Base-by-base conservation (phyloP, 805 yeast genomes). In the Lipomyces sp. region DNA sequence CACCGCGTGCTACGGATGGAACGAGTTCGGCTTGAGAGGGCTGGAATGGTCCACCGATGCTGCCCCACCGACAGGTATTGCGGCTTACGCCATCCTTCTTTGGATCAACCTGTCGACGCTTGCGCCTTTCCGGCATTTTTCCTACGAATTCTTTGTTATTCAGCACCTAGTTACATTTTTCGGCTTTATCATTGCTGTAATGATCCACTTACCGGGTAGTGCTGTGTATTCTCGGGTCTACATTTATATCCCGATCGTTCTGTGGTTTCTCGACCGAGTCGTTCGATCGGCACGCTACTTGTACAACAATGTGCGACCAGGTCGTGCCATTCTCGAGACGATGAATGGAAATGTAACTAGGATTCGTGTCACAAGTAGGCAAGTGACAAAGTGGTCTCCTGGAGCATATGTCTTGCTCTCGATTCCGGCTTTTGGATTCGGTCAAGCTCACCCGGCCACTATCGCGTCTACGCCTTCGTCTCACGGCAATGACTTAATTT, bases 381-480 rank as follows among this genome's bases (percentile, higher is more conserved):
- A 51, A 29, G 33, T 51, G 30, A 51, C 30, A 5, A 29, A 13
- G 4, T 67, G 70, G 70, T n/a, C 35, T 24, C 72, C 70, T 8
- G 70, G 70, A 18, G 71, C 67, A 32, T 65, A 64, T 55, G 67
- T 65, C 34, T 68, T 65, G 32, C 62, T 67, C 32, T 32, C 66
- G 10, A 34, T 67, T 18, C 70, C 70, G 15, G 32, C 67, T 18
- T 35, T 67, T 18, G 64, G 66, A 3, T 34, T 54, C 13, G 48
- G 32, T 30, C 72, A 67, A 35, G 53, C 70, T 11, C 70, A 67
- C 54, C 70, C 70, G 6, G 67, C 67, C 34, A 80, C 85, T 4
- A 79, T 82, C 60, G 70, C 80, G 1, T 78, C 81, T 51, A 69
- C 81, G 45, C 74, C 82, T 29, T 77, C 74, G 13, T 35, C 59